Evolutionary conservation across 106 monocot species (phyloP), one percentile per base, ranked within the genome.

Genomic region (Hemerocallis citrina): DNA sequence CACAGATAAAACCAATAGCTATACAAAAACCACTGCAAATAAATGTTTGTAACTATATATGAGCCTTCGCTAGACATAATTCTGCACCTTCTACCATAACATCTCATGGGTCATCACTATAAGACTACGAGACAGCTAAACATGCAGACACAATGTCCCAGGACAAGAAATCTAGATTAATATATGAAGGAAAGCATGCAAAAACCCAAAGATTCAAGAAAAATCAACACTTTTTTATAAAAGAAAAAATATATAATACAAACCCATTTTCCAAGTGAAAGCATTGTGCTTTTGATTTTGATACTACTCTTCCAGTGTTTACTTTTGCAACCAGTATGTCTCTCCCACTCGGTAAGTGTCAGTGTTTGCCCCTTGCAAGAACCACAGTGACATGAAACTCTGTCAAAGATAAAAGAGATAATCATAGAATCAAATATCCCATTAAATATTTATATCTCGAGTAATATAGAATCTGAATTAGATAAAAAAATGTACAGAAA

Each of bases 291-390:
- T 71, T 98, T 91, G 60, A 88, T 72, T 69, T 75, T 92, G 33
- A 98, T 79, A 65, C 74, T 88, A 40, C 62, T 79, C 65, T 75
- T 98, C 98, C 98, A 98, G 22, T 82, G 82, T 78, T 92, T 92
- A 54, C 74, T 75, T 75, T 64, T 98, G 52, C 85, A 92, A 68
- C 98, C 98, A 51, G 88, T 78, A 73, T 98, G 98, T 12, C 85
- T 72, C 68, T 98, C 98, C 87, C 91, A 98, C 62, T 87, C 85
- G 56, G 51, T 76, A 61, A 77, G 82, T 35, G 67, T 74, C 49
- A 79, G 57, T 36, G 68, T 79, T 58, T 72, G 71, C 38, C 67
- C 63, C 39, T 85, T 88, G 72, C 98, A 98, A 55, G 65, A 68
- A 16, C 81, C 82, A 72, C 98, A 98, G 15, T 59, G 66, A 57